phyloP scores from a whole-genome alignment of 805 yeast genomes.

The Yarrowia osloensis region DNA sequence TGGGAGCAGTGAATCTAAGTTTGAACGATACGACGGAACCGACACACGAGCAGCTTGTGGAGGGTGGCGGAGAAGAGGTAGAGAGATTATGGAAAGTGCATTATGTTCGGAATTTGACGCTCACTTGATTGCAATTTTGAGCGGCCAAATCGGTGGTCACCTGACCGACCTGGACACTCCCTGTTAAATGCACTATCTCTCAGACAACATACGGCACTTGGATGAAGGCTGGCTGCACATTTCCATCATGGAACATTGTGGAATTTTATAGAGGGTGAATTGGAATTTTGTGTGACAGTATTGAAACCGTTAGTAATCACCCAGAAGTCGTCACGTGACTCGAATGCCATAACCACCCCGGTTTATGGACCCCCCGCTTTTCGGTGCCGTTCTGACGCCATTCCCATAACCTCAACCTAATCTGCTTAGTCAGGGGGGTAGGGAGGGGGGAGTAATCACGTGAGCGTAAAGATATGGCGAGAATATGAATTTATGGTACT shows the following conservation, averaged over 20 bases:
- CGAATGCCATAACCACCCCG: no score
- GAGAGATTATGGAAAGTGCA: neutral
- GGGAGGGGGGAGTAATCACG: no score
- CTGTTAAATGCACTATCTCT: neutral
- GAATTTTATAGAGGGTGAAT: no score
- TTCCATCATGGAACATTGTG: neutral
- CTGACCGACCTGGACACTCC: no score
- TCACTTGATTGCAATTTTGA: no score
- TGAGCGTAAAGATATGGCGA: no score
- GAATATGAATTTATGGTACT: no score
- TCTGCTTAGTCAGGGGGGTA: neutral
- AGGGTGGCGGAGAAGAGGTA: neutral
- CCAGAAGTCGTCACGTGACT: neutral
- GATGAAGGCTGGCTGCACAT: neutral
- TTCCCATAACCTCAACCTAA: neutral
- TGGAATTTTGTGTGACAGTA: no score
- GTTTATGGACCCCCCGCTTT: neutral
- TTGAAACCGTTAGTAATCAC: no score
- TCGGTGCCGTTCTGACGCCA: neutral
- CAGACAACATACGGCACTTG: neutral
- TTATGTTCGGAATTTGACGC: neutral
- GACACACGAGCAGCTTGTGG: neutral
- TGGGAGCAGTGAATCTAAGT: neutral
- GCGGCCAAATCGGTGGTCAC: neutral
- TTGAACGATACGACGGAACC: neutral